Evolutionary conservation across 192 early-diverging fungal species (phyloP), one percentile per base, ranked within the genome.

Genomic region (Coemansia sp.): DNA sequence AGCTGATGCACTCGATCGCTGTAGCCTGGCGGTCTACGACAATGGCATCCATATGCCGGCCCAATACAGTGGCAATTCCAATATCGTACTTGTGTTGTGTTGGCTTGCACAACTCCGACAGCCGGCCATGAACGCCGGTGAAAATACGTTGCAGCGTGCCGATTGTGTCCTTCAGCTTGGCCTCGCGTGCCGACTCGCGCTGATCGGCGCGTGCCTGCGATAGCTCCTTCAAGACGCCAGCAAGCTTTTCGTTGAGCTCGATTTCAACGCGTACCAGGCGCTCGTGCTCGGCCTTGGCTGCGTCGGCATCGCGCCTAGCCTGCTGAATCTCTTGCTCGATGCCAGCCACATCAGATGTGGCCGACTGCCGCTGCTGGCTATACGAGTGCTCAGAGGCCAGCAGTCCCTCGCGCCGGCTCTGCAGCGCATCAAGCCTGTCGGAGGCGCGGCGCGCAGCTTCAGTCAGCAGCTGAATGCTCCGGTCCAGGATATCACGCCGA

Each of bases 1-100:
- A 94, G 81, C 89, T 88, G 70, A 99, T 98, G 73, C 98, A 99
- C 66, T 98, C 96, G 51, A 97, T 92, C 6, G 95, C 98, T 0
- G 91, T 97, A 75, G 90, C 88, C 80, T 98, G 89, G 47, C 87
- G 89, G 68, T 98, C 97, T 3, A 98, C 97, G 3, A 98, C 91
- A 68, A 99, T 92, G 5, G 98, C 89, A 67, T 99, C 98, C 84
- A 97, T 87, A 68, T 97, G 93, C 34, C 93, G 86, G 6, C 97
- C 97, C 10, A 99, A 82, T 36, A 94, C 91, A 3, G 94, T 92
- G 0, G 94, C 90, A 2, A 97, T 89, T 5, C 95, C 94, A 0
- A 88, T 70, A 55, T 95, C 93, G 77, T 96, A 98, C 76, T 97
- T 95, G 52, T 93, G 86, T 73, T 98, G 95, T 13, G 90, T 96